phyloP scores from a whole-genome alignment of 2,329 filamentous ascomycete genomes.

The Sarocladium brachiariae region DNA sequence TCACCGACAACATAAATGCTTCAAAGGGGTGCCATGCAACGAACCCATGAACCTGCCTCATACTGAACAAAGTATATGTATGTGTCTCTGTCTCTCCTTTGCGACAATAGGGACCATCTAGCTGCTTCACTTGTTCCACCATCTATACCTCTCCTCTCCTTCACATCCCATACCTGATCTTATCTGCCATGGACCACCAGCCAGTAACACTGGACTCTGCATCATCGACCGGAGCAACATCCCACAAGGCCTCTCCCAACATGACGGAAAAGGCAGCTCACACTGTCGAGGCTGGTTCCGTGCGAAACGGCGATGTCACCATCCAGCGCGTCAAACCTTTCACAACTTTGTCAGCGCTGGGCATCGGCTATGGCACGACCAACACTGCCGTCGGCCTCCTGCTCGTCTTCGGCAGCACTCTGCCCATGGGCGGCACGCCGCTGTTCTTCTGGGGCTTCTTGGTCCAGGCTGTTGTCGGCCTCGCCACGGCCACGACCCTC shows the following conservation, averaged over 20 bases:
- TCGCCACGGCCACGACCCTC: constrained; percentile 17
- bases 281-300: neutral
- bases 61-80: too few species aligned
- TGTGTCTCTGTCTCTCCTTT: too few species aligned
- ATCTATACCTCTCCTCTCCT: too few species aligned
- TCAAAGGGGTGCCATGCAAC: neutral
- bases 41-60: neutral
- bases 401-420: constrained; percentile 14
- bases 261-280: neutral
- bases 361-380: constrained; percentile 20
- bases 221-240: constrained; percentile 40
- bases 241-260: constrained; percentile 61
- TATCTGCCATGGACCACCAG: neutral
- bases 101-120: too few species aligned
- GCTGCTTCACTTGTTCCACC: too few species aligned
- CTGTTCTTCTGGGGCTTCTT: constrained; percentile 20
- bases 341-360: constrained; percentile 20
- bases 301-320: constrained; percentile 9
- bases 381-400: constrained; percentile 20
- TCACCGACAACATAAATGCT: too few species aligned
- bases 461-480: constrained; percentile 17
- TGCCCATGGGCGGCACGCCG: neutral
- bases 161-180: too few species aligned
- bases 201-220: neutral
- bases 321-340: constrained; percentile 25